Evolutionary conservation across 805 yeast genomes (phyloP).

Genomic region (Brettanomyces sp.): DNA sequence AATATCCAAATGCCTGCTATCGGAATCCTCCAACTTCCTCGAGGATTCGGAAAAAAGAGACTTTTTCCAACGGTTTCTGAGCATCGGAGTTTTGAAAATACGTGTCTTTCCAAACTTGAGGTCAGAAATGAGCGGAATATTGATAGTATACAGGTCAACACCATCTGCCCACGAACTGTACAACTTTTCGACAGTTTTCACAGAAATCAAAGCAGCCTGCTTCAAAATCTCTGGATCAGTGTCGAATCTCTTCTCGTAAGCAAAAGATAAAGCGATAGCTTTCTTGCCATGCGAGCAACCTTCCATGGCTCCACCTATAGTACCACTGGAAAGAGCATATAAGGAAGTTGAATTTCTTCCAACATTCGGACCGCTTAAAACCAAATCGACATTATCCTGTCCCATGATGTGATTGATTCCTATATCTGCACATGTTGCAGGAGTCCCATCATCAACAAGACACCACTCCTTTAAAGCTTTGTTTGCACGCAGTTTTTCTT

Average conservation of each 20-base stretch:
- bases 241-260: conserved; percentile 45
- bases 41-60: conserved; percentile 15
- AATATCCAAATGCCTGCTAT: conserved; percentile 28
- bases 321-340: conserved; percentile 85
- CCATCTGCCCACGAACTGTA: conserved; percentile 43
- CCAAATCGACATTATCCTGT: conserved; percentile 65
- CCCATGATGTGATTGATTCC: conserved; percentile 65
- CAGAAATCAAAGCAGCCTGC: conserved; percentile 61
- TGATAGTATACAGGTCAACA: conserved; percentile 72
- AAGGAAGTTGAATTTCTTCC: conserved; percentile 89
- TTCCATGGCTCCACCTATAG: conserved; percentile 96
- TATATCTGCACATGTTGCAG: conserved; percentile 90
- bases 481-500: conserved; percentile 27
- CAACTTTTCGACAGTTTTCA: conserved; percentile 53
- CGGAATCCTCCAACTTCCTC: conserved; percentile 11
- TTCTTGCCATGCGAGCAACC: conserved; percentile 65
- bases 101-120: conserved; percentile 49
- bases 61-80: conserved; percentile 67
- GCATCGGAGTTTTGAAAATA: conserved; percentile 65
- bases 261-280: conserved; percentile 78
- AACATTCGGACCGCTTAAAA: conserved; percentile 90
- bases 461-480: conserved; percentile 67
- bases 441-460: conserved; percentile 75
- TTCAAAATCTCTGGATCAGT: conserved; percentile 42
- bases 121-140: conserved; percentile 62